A percentile compares a stretch with the other conserved stretches of the same genome.
phyloP scores from a whole-genome alignment of 768 basidiomycete species.

The Sporobolomyces roseus region DNA sequence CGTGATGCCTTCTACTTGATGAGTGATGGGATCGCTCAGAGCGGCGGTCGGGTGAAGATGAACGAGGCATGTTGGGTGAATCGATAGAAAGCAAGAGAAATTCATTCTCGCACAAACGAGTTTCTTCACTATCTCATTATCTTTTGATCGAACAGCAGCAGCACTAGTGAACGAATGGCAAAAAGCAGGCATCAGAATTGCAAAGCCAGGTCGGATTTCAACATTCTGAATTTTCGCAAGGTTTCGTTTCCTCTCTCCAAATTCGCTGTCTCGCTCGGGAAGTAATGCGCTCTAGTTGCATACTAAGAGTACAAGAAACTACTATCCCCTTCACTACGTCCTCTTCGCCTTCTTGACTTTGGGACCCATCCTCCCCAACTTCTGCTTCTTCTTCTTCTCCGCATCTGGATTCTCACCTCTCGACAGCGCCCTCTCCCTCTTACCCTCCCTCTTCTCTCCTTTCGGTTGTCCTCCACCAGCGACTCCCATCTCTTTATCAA shows the following conservation, averaged over 20 bases:
- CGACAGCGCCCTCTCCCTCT: constrained; percentile 27
- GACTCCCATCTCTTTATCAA: constrained; percentile 30
- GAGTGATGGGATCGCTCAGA: constrained; percentile 26
- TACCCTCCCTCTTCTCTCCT: constrained; percentile 24
- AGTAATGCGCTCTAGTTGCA: too few relatives aligned
- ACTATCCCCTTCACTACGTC: too few relatives aligned
- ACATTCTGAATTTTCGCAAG: too few relatives aligned
- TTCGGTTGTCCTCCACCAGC: background rate
- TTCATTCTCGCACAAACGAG: too few relatives aligned
- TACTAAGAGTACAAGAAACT: too few relatives aligned
- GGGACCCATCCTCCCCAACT: constrained; percentile 26
- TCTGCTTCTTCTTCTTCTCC: constrained; percentile 32
- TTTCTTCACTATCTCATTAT: too few relatives aligned
- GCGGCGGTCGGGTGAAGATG: constrained; percentile 15
- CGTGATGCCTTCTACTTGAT: background rate
- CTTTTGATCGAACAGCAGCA: too few relatives aligned
- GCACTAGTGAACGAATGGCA: too few relatives aligned
- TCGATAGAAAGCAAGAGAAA: background rate
- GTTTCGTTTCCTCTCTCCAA: too few relatives aligned
- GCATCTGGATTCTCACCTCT: constrained; percentile 19
- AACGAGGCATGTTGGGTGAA: constrained; percentile 24
- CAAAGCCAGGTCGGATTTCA: too few relatives aligned
- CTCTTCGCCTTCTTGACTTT: constrained; percentile 4
- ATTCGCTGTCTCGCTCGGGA: too few relatives aligned
- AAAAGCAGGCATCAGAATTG: too few relatives aligned